Evolutionary conservation across 192 early-diverging fungal species (phyloP).

Genomic region (Rhizophagus sp.): DNA sequence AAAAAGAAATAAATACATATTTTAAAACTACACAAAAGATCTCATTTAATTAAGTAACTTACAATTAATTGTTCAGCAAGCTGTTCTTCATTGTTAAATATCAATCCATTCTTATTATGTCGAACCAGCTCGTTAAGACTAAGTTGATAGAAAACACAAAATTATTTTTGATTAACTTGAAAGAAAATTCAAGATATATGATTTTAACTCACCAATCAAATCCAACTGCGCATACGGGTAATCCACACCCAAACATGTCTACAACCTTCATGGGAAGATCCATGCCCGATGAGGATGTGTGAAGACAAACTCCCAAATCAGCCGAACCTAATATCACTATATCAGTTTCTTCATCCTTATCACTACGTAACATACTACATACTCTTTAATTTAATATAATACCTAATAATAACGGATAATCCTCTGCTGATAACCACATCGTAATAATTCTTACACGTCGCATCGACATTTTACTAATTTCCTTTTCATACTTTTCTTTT

Average conservation of each 20-base stretch:
- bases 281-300: conserved; percentile 92
- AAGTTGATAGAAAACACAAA: not conserved
- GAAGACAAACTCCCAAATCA: conserved; percentile 90
- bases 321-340: conserved; percentile 62
- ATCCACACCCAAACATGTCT: conserved; percentile 96
- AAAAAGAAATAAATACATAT: not conserved
- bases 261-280: conserved; percentile 99
- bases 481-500: conserved; percentile 66
- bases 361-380: too few relatives aligned
- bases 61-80: conserved; percentile 23
- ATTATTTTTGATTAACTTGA: not conserved
- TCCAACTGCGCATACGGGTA: conserved; percentile 77
- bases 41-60: not conserved
- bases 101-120: conserved; percentile 27
- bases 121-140: conserved; percentile 21
- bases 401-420: conserved; percentile 88
- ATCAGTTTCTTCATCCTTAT: not conserved
- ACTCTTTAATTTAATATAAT: not conserved
- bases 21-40: not conserved
- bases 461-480: conserved; percentile 56
- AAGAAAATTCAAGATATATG: not conserved
- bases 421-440: conserved; percentile 75
- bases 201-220: conserved; percentile 26
- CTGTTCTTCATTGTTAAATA: conserved; percentile 19
- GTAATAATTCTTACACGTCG: conserved; percentile 67